Percentiles rank a stretch among this genome's conserved stretches.
phyloP scores from a whole-genome alignment of 106 monocot genomes.

The Cymbidium sinense region DNA sequence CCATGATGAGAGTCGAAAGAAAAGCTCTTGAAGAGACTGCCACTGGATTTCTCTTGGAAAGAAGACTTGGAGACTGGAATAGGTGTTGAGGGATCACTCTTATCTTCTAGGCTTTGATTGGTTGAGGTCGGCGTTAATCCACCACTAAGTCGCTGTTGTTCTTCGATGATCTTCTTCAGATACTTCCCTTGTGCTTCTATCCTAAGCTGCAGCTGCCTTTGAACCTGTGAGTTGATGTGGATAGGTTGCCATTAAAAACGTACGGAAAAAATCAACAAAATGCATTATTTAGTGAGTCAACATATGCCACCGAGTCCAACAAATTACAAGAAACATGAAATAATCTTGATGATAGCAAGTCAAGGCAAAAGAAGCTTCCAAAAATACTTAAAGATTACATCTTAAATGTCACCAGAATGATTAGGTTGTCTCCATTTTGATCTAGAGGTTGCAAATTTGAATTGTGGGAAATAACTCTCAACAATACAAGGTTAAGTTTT shows the following conservation, averaged over 20 bases:
- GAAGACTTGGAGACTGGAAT: constrained; percentile 50
- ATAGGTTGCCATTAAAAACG: too few species aligned
- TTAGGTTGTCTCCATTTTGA: background rate
- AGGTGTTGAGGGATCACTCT: constrained; percentile 69
- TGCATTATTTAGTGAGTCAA: too few species aligned
- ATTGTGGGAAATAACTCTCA: too few species aligned
- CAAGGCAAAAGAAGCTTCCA: too few species aligned
- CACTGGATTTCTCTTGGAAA: constrained; percentile 23
- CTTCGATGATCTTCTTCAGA: constrained; percentile 89
- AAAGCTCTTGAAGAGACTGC: constrained; percentile 15
- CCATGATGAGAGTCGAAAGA: constrained; percentile 29
- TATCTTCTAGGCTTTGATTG: constrained; percentile 33
- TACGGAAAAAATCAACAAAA: too few species aligned
- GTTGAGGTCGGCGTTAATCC: constrained; percentile 16
- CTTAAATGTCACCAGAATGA: background rate
- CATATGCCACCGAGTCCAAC: too few species aligned
- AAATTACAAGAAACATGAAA: too few species aligned
- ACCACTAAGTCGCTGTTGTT: constrained; percentile 65
- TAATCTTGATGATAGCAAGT: too few species aligned
- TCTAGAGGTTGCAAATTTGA: too few species aligned
- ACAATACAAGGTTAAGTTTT: too few species aligned
- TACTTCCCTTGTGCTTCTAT: constrained; percentile 96
- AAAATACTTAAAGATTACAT: background rate
- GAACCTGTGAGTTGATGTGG: constrained; percentile 40
- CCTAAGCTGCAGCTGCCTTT: constrained; percentile 89